These are phyloP conservation scores for Chlamydomonas incerta DNA, from an alignment of 139 green algal genomes.

Conservation along the genomic window DNA sequence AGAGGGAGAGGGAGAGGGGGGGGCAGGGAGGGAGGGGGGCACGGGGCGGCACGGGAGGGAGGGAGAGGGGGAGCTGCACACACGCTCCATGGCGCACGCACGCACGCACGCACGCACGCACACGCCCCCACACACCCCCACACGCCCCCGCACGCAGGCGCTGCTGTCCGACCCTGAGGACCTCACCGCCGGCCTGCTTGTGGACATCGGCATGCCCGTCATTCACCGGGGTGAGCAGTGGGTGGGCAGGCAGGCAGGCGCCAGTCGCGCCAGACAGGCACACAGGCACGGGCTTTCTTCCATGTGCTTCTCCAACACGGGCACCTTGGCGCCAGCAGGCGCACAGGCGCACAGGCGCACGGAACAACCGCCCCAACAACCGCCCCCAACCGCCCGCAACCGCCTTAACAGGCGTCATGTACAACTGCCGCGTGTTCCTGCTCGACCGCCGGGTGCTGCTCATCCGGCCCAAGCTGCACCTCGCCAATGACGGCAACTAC, in stretches of 20 bases:
- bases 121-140: no score
- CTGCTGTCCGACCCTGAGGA: conserved; percentile 33
- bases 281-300: no score
- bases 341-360: no score
- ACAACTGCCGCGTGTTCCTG: conserved; percentile 94
- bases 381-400: neutral
- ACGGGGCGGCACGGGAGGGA: conserved; percentile 92
- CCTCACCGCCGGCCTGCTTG: conserved; percentile 84
- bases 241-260: no score
- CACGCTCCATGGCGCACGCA: conserved; percentile 45
- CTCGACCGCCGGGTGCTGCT: conserved; percentile 87
- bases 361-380: neutral
- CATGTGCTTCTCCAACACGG: no score
- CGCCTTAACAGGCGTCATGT: conserved; percentile 76
- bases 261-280: no score
- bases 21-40: conserved; percentile 95
- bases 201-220: conserved; percentile 95
- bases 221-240: conserved; percentile 75
- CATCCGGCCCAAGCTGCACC: conserved; percentile 93
- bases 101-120: no score
- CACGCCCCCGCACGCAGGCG: no score
- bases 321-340: no score
- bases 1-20: conserved; percentile 73
- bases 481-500: conserved; percentile 99
- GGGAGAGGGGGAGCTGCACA: conserved; percentile 56